Evolutionary conservation across 2,329 filamentous ascomycete genomes (phyloP).

Genomic region (Salinomyces thailandicus): DNA sequence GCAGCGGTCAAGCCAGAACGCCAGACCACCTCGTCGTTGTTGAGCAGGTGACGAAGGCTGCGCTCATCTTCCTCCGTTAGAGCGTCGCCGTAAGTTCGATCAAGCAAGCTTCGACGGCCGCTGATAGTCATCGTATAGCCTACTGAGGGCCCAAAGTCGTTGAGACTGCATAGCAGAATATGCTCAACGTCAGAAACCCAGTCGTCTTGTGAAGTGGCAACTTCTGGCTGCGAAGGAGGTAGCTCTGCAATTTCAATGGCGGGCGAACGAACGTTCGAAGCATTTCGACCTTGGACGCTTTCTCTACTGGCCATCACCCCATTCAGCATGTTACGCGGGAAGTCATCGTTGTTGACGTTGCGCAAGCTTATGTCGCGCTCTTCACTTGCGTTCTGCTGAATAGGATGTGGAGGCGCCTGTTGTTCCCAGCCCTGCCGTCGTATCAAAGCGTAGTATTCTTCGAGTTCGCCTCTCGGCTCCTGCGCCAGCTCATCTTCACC

Average conservation of each 20-base stretch:
- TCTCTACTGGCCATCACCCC: slow-evolving; percentile 2
- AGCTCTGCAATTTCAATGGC: neutral
- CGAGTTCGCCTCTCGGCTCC: slow-evolving; percentile 12
- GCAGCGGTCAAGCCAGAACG: slow-evolving; percentile 2
- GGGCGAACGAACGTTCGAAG: neutral
- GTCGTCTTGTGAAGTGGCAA: neutral
- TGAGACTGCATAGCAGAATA: neutral
- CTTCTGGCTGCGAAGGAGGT: neutral
- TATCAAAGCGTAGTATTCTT: slow-evolving; percentile 23
- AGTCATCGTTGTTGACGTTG: neutral
- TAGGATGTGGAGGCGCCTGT: neutral
- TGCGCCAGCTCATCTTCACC: slow-evolving; percentile 1
- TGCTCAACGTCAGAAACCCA: slow-evolving; percentile 2
- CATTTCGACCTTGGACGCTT: neutral
- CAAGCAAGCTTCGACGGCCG: neutral
- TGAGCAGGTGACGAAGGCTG: neutral
- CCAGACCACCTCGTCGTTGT: slow-evolving; percentile 2
- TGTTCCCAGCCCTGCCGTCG: slow-evolving; percentile 18
- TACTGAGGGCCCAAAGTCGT: neutral
- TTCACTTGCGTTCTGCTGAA: neutral
- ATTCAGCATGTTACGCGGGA: slow-evolving; percentile 9
- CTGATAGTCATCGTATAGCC: neutral
- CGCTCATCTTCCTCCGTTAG: slow-evolving; percentile 1
- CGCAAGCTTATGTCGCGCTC: neutral
- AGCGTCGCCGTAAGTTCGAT: neutral